phyloP scores from a whole-genome alignment of 352 stramenopile genomes.

The Phytopythium helicoides region DNA sequence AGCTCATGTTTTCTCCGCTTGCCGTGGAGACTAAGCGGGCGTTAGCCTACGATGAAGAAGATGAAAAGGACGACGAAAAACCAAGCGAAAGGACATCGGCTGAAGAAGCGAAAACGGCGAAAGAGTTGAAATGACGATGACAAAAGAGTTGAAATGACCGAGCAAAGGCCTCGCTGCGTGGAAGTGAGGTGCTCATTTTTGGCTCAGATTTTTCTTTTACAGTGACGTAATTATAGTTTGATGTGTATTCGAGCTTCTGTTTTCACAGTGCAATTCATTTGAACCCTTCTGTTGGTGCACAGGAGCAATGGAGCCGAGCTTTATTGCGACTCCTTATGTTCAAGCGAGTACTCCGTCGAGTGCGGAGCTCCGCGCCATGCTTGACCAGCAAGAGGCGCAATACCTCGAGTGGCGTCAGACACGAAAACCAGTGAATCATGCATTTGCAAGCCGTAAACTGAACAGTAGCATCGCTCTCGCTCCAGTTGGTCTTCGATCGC shows the following conservation, averaged over 20 bases:
- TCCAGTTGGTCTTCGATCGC: background rate
- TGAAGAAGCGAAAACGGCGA: background rate
- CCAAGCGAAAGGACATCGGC: background rate
- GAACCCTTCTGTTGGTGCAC: no score
- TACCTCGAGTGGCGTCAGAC: constrained; percentile 40
- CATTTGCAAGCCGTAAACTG: constrained; percentile 50
- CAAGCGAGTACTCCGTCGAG: constrained; percentile 32
- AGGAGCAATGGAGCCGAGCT: constrained; percentile 48
- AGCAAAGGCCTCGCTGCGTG: no score
- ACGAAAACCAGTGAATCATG: constrained; percentile 38
- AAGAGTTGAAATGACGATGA: background rate
- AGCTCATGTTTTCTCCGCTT: constrained; percentile 43
- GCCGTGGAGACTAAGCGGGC: constrained; percentile 22
- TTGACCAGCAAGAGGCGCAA: constrained; percentile 46
- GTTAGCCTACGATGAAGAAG: constrained; percentile 6
- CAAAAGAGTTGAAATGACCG: no score
- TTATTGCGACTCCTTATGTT: constrained; percentile 53
- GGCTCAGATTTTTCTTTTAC: no score
- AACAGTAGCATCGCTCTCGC: constrained; percentile 17
- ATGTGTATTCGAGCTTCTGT: no score
- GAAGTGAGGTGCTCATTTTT: no score
- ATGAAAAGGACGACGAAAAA: background rate
- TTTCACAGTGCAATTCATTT: no score
- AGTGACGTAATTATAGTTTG: no score
- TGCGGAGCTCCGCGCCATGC: constrained; percentile 40